Percentiles rank a stretch among this genome's conserved stretches.
Evolutionary conservation across 2,329 filamentous ascomycete species (phyloP).

Genomic region (Diplodia scrobiculata): DNA sequence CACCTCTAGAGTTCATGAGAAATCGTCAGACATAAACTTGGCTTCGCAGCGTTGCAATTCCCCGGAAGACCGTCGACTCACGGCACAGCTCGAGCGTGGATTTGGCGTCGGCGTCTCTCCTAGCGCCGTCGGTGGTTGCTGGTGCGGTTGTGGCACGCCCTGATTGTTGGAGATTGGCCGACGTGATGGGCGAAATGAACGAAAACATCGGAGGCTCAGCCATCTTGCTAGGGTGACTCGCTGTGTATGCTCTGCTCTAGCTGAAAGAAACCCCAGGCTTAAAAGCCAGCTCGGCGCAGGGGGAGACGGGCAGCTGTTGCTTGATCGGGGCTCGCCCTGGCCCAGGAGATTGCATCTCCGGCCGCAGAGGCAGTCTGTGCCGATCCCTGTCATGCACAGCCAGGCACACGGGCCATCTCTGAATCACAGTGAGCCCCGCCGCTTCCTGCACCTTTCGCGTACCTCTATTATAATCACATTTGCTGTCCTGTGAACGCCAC

Average conservation of each 20-base stretch:
- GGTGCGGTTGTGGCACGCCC: not conserved
- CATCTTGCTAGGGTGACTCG: not conserved
- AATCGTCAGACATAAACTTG: not conserved
- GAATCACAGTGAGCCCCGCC: slow-evolving; percentile 1
- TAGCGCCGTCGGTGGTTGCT: not conserved
- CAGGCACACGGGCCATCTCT: slow-evolving; percentile 14
- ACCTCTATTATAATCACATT: not conserved
- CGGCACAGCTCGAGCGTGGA: slow-evolving; percentile 19
- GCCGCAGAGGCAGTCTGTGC: not conserved
- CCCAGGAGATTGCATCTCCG: slow-evolving; percentile 19
- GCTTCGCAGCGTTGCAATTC: not conserved
- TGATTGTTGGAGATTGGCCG: slow-evolving; percentile 8
- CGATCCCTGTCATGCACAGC: slow-evolving; percentile 17
- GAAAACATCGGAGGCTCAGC: not conserved
- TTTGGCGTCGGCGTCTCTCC: not conserved
- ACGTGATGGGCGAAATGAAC: slow-evolving; percentile 21
- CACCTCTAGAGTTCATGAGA: not conserved
- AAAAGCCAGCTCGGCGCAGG: not conserved
- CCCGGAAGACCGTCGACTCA: not conserved
- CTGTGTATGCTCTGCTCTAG: not conserved
- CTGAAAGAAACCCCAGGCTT: not conserved
- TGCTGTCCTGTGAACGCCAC: not conserved
- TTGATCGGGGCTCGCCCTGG: slow-evolving; percentile 1
- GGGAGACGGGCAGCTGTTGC: slow-evolving; percentile 4
- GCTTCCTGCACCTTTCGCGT: not conserved